Conservation (phyloP, 2,329 filamentous ascomycete species). For the Ophiostoma sp. region DNA sequence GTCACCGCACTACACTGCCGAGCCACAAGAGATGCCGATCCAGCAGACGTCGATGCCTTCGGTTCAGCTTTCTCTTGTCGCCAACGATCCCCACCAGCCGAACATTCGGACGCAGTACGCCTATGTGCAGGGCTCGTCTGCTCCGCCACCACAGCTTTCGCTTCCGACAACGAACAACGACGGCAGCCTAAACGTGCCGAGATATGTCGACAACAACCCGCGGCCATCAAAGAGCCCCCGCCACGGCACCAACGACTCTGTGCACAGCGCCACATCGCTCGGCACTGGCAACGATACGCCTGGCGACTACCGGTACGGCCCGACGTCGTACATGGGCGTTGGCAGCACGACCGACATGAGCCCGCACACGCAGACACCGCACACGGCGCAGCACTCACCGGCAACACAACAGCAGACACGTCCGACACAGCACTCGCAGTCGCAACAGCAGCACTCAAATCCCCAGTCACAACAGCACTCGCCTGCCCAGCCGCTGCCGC, state of each 20-base stretch:
- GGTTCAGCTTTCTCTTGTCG: conserved; percentile 46
- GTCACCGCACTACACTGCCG: conserved; percentile 43
- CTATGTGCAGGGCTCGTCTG: conserved; percentile 48
- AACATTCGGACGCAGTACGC: conserved; percentile 50
- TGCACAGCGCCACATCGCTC: conserved; percentile 44
- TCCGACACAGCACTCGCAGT: conserved; percentile 7
- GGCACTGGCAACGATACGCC: conserved; percentile 44
- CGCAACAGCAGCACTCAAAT: conserved; percentile 23
- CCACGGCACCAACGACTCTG: conserved; percentile 49
- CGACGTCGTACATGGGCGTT: conserved; percentile 39
- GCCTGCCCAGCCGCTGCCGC: conserved; percentile 21
- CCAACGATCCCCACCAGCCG: conserved; percentile 45
- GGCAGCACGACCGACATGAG: conserved; percentile 35
- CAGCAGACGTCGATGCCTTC: conserved; percentile 51
- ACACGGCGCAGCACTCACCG: conserved; percentile 26
- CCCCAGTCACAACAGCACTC: conserved; percentile 25
- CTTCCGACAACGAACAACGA: conserved; percentile 37
- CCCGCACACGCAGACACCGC: conserved; percentile 31
- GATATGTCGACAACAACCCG: conserved; percentile 52
- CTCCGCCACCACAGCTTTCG: conserved; percentile 47
- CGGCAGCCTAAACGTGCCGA: conserved; percentile 47
- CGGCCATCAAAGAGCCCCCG: conserved; percentile 54
- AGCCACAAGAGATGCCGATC: conserved; percentile 50
- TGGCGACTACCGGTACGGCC: conserved; percentile 53
- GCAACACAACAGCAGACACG: conserved; percentile 11